phyloP scores from a whole-genome alignment of 1,284 basidiomycete genomes.

The Ganoderma meredithae region DNA sequence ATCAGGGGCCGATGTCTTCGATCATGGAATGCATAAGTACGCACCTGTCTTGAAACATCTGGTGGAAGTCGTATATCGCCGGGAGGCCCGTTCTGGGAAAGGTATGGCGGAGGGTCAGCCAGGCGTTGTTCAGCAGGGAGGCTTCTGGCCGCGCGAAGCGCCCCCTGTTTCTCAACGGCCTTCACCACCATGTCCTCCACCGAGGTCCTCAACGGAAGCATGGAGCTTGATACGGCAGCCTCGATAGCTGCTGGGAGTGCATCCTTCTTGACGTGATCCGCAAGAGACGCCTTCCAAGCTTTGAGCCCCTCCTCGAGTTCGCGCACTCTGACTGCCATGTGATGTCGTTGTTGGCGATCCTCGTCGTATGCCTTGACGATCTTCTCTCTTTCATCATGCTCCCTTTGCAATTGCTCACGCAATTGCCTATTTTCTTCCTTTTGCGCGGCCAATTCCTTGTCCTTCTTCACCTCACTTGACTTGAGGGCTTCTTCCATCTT shows the following conservation, averaged over 20 bases:
- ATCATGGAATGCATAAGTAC: neutral
- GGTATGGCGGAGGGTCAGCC: neutral
- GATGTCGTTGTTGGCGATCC: neutral
- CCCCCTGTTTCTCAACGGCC: neutral
- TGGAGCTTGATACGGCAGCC: neutral
- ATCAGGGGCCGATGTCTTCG: neutral
- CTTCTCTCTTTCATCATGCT: neutral
- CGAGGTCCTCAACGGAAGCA: slow-evolving; percentile 2
- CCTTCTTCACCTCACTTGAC: neutral
- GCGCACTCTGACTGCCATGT: neutral
- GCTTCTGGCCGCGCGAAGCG: neutral
- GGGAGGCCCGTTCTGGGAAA: too few species aligned
- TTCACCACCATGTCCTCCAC: neutral
- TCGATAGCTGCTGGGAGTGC: neutral
- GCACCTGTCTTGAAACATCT: neutral
- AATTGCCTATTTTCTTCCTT: neutral
- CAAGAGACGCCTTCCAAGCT: neutral
- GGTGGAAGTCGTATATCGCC: neutral
- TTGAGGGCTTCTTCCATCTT: neutral
- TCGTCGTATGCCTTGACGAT: neutral
- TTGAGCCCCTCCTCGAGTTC: neutral
- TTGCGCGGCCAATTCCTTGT: slow-evolving; percentile 10
- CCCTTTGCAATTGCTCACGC: neutral
- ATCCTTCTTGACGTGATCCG: neutral
- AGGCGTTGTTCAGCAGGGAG: neutral